Evolutionary conservation across 1,139 yeast genomes (phyloP).

Genomic region (Geotrichum fermentans): DNA sequence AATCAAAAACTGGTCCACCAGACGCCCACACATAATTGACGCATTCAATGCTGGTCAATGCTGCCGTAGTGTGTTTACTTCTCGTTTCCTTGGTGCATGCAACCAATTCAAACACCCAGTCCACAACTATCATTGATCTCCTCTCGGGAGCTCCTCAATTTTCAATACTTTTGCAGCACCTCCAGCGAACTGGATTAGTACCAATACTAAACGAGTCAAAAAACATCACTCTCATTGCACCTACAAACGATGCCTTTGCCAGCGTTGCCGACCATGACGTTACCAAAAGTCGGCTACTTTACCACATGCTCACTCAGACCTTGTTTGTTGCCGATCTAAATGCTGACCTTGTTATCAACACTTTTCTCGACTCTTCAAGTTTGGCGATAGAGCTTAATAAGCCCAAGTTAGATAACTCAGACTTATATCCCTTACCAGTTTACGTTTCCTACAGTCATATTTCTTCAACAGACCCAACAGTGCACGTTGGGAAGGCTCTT

Average conservation of each 20-base stretch:
- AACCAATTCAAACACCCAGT: slow-evolving; percentile 13
- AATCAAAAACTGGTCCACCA: not conserved
- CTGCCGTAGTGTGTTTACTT: not conserved
- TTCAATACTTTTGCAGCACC: slow-evolving; percentile 57
- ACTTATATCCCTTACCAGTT: slow-evolving; percentile 3
- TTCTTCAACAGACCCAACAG: slow-evolving; percentile 4
- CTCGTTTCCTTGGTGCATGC: not conserved
- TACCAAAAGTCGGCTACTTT: slow-evolving; percentile 34
- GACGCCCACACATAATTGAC: not conserved
- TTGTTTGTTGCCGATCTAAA: slow-evolving; percentile 24
- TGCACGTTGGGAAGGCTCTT: slow-evolving; percentile 42
- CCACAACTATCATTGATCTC: slow-evolving; percentile 60
- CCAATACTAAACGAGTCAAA: slow-evolving; percentile 60
- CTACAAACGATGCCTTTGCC: slow-evolving; percentile 76
- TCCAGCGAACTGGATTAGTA: slow-evolving; percentile 65
- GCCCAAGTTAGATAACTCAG: not conserved
- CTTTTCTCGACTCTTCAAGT: slow-evolving; percentile 17
- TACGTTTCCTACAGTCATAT: slow-evolving; percentile 19
- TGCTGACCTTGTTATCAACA: slow-evolving; percentile 16
- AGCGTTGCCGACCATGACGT: slow-evolving; percentile 28
- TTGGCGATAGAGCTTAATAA: not conserved
- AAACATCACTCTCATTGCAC: slow-evolving; percentile 78
- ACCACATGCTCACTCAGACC: slow-evolving; percentile 36
- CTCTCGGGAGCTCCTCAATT: slow-evolving; percentile 70
- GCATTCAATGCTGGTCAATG: not conserved